phyloP scores from a whole-genome alignment of 2,329 filamentous ascomycete species.

The Epicoccum nigrum region DNA sequence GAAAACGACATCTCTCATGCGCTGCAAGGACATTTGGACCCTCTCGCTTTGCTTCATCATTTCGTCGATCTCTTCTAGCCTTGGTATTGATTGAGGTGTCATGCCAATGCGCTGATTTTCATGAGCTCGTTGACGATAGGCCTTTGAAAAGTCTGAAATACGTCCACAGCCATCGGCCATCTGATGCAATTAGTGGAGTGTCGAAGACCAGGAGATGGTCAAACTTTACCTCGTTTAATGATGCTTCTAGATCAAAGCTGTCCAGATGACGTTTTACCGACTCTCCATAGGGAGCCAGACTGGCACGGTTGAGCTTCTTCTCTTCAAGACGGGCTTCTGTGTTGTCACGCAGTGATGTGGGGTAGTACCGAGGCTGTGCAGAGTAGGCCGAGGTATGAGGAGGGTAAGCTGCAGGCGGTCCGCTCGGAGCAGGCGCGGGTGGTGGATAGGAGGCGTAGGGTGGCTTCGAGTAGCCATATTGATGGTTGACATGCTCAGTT shows the following conservation, averaged over 20 bases:
- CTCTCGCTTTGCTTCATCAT: constrained; percentile 56
- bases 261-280: constrained; percentile 69
- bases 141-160: constrained; percentile 56
- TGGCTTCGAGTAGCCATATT: constrained; percentile 49
- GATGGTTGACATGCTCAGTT: constrained; percentile 47
- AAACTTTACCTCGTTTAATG: constrained; percentile 56
- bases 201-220: too few relatives aligned
- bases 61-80: constrained; percentile 58
- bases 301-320: constrained; percentile 44
- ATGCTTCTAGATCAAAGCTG: constrained; percentile 64
- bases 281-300: constrained; percentile 50
- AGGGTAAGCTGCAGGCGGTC: constrained; percentile 51
- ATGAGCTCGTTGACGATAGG: constrained; percentile 58
- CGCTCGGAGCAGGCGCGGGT: constrained; percentile 46
- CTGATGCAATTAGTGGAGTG: constrained; percentile 36
- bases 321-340: constrained; percentile 43
- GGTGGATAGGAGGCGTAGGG: constrained; percentile 51
- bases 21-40: constrained; percentile 58
- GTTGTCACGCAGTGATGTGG: constrained; percentile 48
- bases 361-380: constrained; percentile 46
- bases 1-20: constrained; percentile 65
- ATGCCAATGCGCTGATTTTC: constrained; percentile 56
- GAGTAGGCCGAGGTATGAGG: constrained; percentile 49
- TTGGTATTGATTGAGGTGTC: constrained; percentile 56
- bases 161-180: constrained; percentile 54